Evolutionary conservation across 2,329 filamentous ascomycete species (phyloP).

Genomic region (Fusarium floridanum): DNA sequence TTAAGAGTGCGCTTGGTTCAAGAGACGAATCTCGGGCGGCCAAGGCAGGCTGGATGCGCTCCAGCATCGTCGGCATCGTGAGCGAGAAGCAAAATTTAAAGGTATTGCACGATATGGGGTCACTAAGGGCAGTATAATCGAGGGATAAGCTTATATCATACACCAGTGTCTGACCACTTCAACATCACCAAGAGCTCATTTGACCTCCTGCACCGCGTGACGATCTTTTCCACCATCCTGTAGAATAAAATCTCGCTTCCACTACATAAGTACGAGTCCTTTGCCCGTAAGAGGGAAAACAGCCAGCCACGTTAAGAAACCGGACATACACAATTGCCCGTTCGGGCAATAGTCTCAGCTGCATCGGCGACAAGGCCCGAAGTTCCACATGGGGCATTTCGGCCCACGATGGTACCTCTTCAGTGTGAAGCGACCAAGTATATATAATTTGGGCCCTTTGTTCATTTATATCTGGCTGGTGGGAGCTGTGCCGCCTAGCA

Average conservation of each 20-base stretch:
- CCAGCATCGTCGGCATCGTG: not conserved
- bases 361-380: too few relatives aligned
- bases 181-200: too few relatives aligned
- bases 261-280: too few relatives aligned
- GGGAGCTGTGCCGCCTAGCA: conserved; percentile 12
- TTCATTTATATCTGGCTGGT: conserved; percentile 14
- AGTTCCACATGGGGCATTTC: too few relatives aligned
- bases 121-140: not conserved
- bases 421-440: not conserved
- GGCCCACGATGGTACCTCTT: too few relatives aligned
- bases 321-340: too few relatives aligned
- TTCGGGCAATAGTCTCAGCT: too few relatives aligned
- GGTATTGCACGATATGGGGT: not conserved
- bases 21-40: not conserved
- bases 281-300: too few relatives aligned
- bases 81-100: not conserved
- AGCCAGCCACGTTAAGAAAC: too few relatives aligned
- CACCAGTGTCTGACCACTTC: not conserved
- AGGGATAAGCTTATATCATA: not conserved
- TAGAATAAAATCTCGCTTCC: too few relatives aligned
- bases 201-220: too few relatives aligned
- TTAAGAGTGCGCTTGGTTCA: not conserved
- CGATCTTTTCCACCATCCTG: too few relatives aligned
- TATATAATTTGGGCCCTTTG: not conserved
- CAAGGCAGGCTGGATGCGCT: not conserved